Base-by-base conservation (phyloP, 2,329 filamentous ascomycete species). In the Helminthosporium solani region DNA sequence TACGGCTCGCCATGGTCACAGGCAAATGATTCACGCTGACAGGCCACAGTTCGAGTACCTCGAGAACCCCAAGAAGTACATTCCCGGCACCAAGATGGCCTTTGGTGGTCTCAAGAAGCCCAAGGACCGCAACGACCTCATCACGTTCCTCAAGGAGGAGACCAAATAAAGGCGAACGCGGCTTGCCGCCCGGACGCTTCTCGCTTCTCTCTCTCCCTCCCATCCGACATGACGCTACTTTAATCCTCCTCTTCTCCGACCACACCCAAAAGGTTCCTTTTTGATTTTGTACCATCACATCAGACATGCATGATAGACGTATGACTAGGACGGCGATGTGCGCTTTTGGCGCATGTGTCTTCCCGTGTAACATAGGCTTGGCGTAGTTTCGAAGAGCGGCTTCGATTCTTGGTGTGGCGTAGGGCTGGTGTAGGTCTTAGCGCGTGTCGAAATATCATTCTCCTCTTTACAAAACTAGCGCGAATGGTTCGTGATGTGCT, bases 31-130 rank as follows among this genome's bases (percentile, higher is more conserved):
- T 6, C 9, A 19, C 16, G 40, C 59, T 63, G 62, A 58, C 45
- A 33, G 27, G 39, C 11, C 25, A 39, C 65, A 91, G 88, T 97
- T 96, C 78, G 83, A 86, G 62, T 99, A 99, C 86, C 91, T 99
- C 70, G 94, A 99, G 85, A 97, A 97, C 87, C 94, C 94, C 79
- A 99, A 99, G 87, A 97, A 97, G 84, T 99, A 91, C 85, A 96
- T 99, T 60, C 94, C 94, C 64, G 94, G 94, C 66, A 99, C 94
- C 80, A 99, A 97, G 90, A 99, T 99, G 94, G 94, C 94, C 68
- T 99, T 97, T 74, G 94, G 94, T 79, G 94, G 94, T 76, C 84
- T 99, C 72, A 99, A 99, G 91, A 99, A 99, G 89, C 84, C 85
- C 73, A 97, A 97, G 88, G 94, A 97, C 81, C 85, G 94, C 75